Base-by-base conservation (phyloP, 2,329 filamentous ascomycete genomes). In the Aaosphaeria arxii region DNA sequence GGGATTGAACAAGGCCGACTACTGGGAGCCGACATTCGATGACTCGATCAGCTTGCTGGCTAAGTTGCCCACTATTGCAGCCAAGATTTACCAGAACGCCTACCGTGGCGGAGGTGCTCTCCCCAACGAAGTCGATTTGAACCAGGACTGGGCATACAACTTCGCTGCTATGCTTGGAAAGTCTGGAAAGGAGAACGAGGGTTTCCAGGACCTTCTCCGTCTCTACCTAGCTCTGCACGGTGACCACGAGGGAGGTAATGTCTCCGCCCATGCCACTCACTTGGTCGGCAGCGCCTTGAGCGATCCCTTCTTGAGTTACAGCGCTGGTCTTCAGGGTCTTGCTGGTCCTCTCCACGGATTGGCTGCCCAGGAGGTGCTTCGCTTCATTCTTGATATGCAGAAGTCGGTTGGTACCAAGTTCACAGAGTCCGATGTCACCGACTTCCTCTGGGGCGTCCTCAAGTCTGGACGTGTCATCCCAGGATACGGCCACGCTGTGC, bases 21-120 rank as follows among this genome's bases (percentile, higher is more conserved):
- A 97, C 83, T 99, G 94, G 94, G 94, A 97, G 77, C 90, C 92
- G 11, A 95, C 90, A 40, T 97, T 95, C 67, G 92, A 97, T 69
- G 94, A 99, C 77, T 86, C 83, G 71, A 96, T 99, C 71, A 89
- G 87, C 42, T 81, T 99, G 53, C 82, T 99, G 48, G 94, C 92
- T 54, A 99, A 99, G 80, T 86, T 99, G 46, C 94, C 94, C 54
- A 95, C 90, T 52, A 91, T 99, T 59, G 94, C 94, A 30, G 94
- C 94, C 50, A 95, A 96, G 74, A 96, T 99, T 67, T 96, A 99
- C 80, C 90, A 96, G 66, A 94, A 94, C 72, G 79, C 90, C 55
- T 89, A 94, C 81, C 78, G 83, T 68, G 74, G 79, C 60, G 84
- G 91, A 70, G 85, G 87, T 64, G 77, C 88, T 56, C 78, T 96